Conservation (phyloP, 768 basidiomycete species). For the Pleurotus platypus region DNA sequence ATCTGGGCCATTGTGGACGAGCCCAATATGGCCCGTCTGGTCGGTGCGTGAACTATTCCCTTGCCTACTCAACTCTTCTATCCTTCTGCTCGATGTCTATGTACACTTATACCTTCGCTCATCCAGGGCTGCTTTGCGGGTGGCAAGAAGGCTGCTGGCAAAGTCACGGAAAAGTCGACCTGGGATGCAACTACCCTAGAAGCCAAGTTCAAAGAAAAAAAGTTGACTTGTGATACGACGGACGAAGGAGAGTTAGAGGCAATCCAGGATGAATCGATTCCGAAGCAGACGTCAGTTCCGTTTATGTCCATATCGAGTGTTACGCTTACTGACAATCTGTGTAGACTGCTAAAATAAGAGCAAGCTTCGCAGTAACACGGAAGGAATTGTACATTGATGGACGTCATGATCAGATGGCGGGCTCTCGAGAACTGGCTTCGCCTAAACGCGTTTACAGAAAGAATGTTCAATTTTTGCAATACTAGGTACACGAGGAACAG, state of each 20-base stretch:
- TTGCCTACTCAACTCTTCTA: constrained; percentile 4
- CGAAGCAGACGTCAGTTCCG: not conserved
- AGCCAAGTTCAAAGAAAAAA: not conserved
- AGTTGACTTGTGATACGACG: not conserved
- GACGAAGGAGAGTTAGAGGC: not conserved
- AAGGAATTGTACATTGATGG: no score
- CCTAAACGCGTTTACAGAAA: no score
- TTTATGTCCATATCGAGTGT: no score
- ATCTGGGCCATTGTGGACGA: not conserved
- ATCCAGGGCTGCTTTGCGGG: not conserved
- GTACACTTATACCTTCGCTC: not conserved
- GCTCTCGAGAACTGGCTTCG: no score
- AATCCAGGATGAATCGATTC: not conserved
- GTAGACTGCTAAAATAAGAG: no score
- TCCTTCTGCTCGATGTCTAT: not conserved
- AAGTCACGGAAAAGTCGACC: not conserved
- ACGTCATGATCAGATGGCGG: no score
- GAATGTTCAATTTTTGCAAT: no score
- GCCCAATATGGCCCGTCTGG: not conserved
- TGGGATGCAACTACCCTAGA: not conserved
- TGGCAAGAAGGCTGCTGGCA: not conserved
- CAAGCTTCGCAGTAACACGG: no score
- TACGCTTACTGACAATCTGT: no score
- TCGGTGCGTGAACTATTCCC: not conserved
- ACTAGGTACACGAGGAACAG: no score